phyloP scores from a whole-genome alignment of 768 basidiomycete species.

The Nidularia sp. region DNA sequence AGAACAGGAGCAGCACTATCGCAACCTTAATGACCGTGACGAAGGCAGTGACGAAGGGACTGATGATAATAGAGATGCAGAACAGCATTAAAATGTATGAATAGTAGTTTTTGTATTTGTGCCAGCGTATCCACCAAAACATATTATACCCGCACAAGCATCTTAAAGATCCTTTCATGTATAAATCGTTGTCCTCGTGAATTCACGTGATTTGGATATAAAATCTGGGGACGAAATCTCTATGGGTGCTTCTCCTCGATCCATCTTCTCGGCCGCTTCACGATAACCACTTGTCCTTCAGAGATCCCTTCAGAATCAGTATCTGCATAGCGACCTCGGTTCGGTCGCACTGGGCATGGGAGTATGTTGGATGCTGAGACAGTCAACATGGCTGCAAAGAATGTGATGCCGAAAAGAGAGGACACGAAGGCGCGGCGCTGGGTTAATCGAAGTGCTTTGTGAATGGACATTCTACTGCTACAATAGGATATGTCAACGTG shows the following conservation, averaged over 20 bases:
- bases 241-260: slow-evolving; percentile 66
- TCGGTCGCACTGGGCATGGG: slow-evolving; percentile 72
- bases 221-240: slow-evolving; percentile 12
- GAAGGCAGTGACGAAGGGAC: no score
- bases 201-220: neutral
- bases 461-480: slow-evolving; percentile 50
- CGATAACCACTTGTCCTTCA: slow-evolving; percentile 41
- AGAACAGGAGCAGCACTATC: slow-evolving; percentile 57
- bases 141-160: slow-evolving; percentile 5
- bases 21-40: slow-evolving; percentile 30
- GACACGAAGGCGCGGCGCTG: slow-evolving; percentile 73
- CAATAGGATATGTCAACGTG: neutral
- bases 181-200: neutral
- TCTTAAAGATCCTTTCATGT: neutral
- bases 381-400: slow-evolving; percentile 72
- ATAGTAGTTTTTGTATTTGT: slow-evolving; percentile 16
- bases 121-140: slow-evolving; percentile 6
- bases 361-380: slow-evolving; percentile 77
- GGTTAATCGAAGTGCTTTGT: slow-evolving; percentile 56
- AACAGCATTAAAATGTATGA: slow-evolving; percentile 15
- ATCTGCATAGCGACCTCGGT: slow-evolving; percentile 58
- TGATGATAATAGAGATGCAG: slow-evolving; percentile 10
- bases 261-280: slow-evolving; percentile 70
- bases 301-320: slow-evolving; percentile 24
- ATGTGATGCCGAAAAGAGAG: slow-evolving; percentile 77